Evolutionary conservation across 164 flowering plant species (phyloP).

Genomic region (Kalanchoe fedtschenkoi): DNA sequence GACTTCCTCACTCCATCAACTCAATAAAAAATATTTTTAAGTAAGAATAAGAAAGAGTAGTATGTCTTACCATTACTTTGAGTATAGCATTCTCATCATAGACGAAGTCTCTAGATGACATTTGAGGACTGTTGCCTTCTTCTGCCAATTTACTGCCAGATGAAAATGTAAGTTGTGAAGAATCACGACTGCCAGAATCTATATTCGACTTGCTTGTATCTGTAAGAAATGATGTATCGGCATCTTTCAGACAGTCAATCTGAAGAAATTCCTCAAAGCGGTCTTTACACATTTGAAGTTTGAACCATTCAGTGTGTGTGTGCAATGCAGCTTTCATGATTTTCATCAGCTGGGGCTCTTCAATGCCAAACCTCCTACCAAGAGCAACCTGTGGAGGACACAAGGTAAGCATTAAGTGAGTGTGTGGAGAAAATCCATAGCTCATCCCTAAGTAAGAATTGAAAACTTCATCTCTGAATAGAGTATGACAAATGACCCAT

Average conservation of each 20-base stretch:
- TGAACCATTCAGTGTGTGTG: constrained; percentile 89
- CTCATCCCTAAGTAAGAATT: not conserved
- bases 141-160: constrained; percentile 48
- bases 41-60: not conserved
- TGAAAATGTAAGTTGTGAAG: constrained; percentile 64
- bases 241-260: constrained; percentile 71
- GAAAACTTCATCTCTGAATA: not conserved
- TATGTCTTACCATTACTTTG: constrained; percentile 86
- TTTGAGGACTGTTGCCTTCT: constrained; percentile 76
- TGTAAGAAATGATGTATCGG: constrained; percentile 32
- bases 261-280: constrained; percentile 71
- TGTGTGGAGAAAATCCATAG: not conserved
- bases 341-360: constrained; percentile 95
- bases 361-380: constrained; percentile 77
- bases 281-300: constrained; percentile 89
- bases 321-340: constrained; percentile 78
- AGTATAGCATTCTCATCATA: constrained; percentile 91
- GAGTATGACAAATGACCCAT: too few relatives aligned
- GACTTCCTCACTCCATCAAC: not conserved
- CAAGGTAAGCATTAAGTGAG: not conserved
- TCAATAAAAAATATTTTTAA: not conserved
- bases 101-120: constrained; percentile 42
- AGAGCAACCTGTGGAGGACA: constrained; percentile 54
- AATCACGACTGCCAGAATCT: constrained; percentile 49
- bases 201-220: constrained; percentile 32